A percentile compares a stretch with the other conserved stretches of the same genome.
Conservation (phyloP, 768 basidiomycete species). For the Boletus reticuloceps region DNA sequence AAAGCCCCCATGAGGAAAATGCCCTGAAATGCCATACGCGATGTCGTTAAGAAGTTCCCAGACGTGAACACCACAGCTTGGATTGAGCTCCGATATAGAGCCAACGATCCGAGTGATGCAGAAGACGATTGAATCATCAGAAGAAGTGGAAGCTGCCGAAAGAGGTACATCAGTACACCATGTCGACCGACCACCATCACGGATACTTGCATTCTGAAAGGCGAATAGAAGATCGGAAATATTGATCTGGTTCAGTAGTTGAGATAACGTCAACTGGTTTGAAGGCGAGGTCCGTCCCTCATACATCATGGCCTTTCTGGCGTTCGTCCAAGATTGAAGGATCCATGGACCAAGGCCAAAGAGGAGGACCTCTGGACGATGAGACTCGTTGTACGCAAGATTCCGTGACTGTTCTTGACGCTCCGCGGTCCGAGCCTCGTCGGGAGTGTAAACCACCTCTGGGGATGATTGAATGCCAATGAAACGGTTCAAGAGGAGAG, state of each 20-base stretch:
- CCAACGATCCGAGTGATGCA: constrained; percentile 76
- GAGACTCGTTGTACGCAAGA: constrained; percentile 68
- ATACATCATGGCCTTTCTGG: constrained; percentile 57
- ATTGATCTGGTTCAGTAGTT: constrained; percentile 53
- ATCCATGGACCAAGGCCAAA: constrained; percentile 89
- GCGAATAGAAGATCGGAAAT: constrained; percentile 62
- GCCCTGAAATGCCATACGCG: constrained; percentile 77
- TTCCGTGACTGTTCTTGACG: constrained; percentile 74
- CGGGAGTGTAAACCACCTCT: constrained; percentile 46
- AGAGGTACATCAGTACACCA: constrained; percentile 12
- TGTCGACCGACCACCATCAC: not conserved
- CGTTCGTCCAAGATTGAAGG: constrained; percentile 68
- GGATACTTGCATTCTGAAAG: constrained; percentile 66
- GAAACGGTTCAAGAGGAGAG: constrained; percentile 55
- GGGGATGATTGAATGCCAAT: constrained; percentile 39
- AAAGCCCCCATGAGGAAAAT: constrained; percentile 88
- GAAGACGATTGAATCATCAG: constrained; percentile 70
- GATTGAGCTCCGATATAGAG: constrained; percentile 76
- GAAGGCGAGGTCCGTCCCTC: constrained; percentile 45
- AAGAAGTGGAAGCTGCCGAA: constrained; percentile 65
- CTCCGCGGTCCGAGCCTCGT: constrained; percentile 63
- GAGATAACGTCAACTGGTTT: constrained; percentile 41
- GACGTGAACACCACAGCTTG: constrained; percentile 68
- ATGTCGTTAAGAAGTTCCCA: constrained; percentile 58
- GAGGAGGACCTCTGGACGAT: constrained; percentile 78